Evolutionary conservation across 23 red algal genomes (phyloP).

Genomic region (Gracilaria domingensis): DNA sequence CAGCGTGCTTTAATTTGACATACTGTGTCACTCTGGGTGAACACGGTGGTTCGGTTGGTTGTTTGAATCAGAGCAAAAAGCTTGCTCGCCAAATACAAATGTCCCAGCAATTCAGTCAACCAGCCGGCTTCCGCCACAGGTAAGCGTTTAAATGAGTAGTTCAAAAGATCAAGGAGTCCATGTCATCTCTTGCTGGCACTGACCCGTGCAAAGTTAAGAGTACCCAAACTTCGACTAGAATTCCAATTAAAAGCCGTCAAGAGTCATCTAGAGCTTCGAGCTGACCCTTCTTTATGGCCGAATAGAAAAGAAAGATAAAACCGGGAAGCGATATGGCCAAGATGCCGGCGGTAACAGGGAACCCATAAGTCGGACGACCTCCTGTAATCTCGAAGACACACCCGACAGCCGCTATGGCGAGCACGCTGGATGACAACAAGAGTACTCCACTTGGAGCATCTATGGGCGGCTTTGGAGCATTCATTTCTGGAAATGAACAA

Average conservation of each 20-base stretch:
- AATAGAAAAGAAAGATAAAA: constrained; percentile 91
- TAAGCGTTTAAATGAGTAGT: too few species aligned
- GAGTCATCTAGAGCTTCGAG: constrained; percentile 69
- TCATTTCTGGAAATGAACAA: not conserved
- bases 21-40: too few species aligned
- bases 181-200: too few species aligned
- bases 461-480: constrained; percentile 39
- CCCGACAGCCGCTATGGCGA: constrained; percentile 94
- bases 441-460: constrained; percentile 78
- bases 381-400: constrained; percentile 93
- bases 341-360: constrained; percentile 65
- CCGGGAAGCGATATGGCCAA: constrained; percentile 74
- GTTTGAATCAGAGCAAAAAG: too few species aligned
- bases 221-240: too few species aligned
- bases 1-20: too few species aligned
- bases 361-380: constrained; percentile 89
- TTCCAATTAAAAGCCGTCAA: not conserved
- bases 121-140: not conserved
- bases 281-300: constrained; percentile 90
- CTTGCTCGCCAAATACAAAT: too few species aligned
- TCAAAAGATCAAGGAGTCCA: not conserved
- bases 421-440: constrained; percentile 79
- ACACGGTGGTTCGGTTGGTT: too few species aligned
- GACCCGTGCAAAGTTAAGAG: too few species aligned
- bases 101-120: not conserved